phyloP scores from a whole-genome alignment of 2,329 filamentous ascomycete species.

The Talaromyces islandicus region DNA sequence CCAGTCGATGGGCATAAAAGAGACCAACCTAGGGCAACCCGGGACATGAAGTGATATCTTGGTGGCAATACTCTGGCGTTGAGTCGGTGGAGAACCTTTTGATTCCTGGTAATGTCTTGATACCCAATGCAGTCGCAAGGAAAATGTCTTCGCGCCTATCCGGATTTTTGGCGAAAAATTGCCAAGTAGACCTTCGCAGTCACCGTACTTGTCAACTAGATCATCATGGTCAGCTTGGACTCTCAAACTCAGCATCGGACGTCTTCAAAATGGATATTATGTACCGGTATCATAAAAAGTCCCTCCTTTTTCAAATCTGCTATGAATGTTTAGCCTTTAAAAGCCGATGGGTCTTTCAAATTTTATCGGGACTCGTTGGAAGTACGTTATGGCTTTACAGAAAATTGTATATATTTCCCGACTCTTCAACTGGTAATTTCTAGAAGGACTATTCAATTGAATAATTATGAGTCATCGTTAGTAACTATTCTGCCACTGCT shows the following conservation, averaged over 20 bases:
- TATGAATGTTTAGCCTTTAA: no score
- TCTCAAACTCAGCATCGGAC: neutral
- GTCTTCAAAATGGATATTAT: constrained; percentile 6
- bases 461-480: neutral
- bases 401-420: neutral
- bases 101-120: constrained; percentile 57
- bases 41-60: constrained; percentile 56
- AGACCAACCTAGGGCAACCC: constrained; percentile 64
- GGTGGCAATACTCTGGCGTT: constrained; percentile 53
- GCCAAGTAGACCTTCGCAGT: constrained; percentile 40
- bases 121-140: constrained; percentile 54
- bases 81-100: constrained; percentile 63
- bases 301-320: constrained; percentile 32
- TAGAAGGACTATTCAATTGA: neutral
- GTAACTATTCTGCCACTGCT: neutral
- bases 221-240: neutral
- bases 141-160: constrained; percentile 43
- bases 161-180: constrained; percentile 39
- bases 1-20: constrained; percentile 66
- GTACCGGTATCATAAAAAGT: constrained; percentile 34
- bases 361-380: neutral
- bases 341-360: neutral
- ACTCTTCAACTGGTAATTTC: no score
- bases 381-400: neutral
- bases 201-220: constrained; percentile 32